Conservation (phyloP, 257 asterid genomes). For the Nicotiana sylvestris region DNA sequence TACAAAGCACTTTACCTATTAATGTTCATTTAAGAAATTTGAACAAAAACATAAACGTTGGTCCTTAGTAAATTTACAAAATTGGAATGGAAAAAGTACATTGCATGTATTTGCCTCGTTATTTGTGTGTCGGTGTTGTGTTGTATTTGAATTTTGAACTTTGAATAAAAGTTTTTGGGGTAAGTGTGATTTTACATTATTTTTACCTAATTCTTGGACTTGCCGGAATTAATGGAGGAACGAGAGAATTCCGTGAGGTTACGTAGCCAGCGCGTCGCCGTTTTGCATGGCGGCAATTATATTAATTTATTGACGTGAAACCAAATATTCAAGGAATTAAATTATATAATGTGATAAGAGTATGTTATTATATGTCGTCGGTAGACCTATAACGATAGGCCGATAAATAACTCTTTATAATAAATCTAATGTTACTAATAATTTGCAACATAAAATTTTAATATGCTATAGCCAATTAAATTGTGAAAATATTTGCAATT, state of each 20-base stretch:
- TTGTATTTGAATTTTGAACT: background rate
- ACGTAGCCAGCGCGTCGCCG: background rate
- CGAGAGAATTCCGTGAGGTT: background rate
- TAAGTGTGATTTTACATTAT: background rate
- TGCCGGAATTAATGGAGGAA: conserved; percentile 1
- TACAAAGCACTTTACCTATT: too few species aligned
- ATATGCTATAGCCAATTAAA: too few species aligned
- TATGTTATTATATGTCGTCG: background rate
- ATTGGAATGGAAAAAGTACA: background rate
- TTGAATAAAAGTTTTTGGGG: background rate
- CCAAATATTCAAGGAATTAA: background rate
- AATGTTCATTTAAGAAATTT: too few species aligned
- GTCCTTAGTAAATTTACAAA: background rate
- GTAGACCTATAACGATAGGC: background rate
- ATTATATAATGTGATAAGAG: background rate
- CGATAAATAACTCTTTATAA: background rate
- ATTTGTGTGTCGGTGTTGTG: background rate
- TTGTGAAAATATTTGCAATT: too few species aligned
- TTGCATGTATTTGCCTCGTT: background rate
- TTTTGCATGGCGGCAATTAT: background rate
- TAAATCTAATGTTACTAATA: too few species aligned
- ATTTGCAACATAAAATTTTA: too few species aligned
- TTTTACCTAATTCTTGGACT: background rate
- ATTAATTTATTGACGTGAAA: background rate
- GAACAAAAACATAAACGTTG: background rate